These are phyloP conservation scores for Didymella keratinophila DNA, from an alignment of 2,329 filamentous ascomycete species.

Conservation along the genomic window DNA sequence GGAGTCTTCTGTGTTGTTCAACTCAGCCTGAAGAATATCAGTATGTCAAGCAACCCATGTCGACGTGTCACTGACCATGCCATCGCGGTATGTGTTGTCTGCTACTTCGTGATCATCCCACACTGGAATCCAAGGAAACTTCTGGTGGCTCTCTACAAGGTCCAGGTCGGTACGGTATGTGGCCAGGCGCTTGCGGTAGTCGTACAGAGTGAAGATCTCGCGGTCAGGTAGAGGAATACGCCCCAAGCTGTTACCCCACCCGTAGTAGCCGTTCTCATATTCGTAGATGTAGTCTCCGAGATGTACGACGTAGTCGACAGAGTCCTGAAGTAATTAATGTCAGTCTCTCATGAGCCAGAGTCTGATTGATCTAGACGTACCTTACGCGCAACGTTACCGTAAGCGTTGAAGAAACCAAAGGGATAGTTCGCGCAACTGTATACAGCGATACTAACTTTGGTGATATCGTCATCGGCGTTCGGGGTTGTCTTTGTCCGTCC, in stretches of 20 bases:
- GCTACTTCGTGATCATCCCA: slow-evolving; percentile 58
- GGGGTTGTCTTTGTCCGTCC: slow-evolving; percentile 77
- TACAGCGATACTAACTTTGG: slow-evolving; percentile 68
- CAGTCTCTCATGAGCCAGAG: background rate
- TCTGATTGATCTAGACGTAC: slow-evolving; percentile 44
- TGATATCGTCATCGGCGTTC: slow-evolving; percentile 61
- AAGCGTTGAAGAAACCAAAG: slow-evolving; percentile 60
- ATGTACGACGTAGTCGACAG: slow-evolving; percentile 51
- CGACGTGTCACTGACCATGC: slow-evolving; percentile 27
- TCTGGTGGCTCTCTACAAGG: slow-evolving; percentile 50
- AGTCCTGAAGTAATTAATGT: slow-evolving; percentile 29
- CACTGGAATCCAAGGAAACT: slow-evolving; percentile 55
- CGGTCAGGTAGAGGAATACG: slow-evolving; percentile 46
- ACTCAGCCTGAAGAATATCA: slow-evolving; percentile 27
- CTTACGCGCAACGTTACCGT: slow-evolving; percentile 52
- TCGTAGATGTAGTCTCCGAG: slow-evolving; percentile 58
- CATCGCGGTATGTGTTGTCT: slow-evolving; percentile 55
- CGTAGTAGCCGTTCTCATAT: slow-evolving; percentile 49
- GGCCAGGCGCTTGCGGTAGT: slow-evolving; percentile 53
- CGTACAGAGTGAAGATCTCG: slow-evolving; percentile 53
- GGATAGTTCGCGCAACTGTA: slow-evolving; percentile 70
- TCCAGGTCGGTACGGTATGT: slow-evolving; percentile 54
- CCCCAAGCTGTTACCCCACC: slow-evolving; percentile 45
- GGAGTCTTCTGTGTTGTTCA: slow-evolving; percentile 56
- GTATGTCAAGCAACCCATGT: slow-evolving; percentile 26